A percentile compares a stretch with the other conserved stretches of the same genome.
Evolutionary conservation across 139 green algal species (phyloP).

Genomic region (Chloropicon primus): DNA sequence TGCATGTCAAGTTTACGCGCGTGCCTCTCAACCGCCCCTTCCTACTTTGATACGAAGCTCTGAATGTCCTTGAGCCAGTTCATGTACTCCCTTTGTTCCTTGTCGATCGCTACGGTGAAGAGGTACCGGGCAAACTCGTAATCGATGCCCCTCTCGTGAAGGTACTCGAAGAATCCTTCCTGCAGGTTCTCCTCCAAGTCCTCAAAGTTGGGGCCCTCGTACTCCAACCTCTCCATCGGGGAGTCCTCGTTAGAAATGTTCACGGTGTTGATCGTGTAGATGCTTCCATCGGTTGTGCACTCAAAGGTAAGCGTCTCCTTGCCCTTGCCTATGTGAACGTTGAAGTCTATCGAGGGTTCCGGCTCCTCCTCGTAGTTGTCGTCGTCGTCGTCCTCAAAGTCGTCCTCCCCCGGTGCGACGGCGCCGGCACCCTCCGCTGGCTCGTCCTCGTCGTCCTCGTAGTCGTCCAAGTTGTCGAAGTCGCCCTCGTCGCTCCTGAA

Average conservation of each 20-base stretch:
- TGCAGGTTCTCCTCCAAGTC: slow-evolving; percentile 66
- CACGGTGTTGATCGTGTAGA: slow-evolving; percentile 1
- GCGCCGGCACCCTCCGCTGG: slow-evolving; percentile 3
- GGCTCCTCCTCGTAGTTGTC: slow-evolving; percentile 48
- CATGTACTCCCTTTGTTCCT: slow-evolving; percentile 63
- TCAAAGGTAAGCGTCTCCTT: slow-evolving; percentile 19
- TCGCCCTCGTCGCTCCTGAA: slow-evolving; percentile 14
- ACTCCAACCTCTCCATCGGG: slow-evolving; percentile 8
- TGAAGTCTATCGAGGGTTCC: slow-evolving; percentile 27
- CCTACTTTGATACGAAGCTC: slow-evolving; percentile 28
- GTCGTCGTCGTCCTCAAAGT: slow-evolving; percentile 21
- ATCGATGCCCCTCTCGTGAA: slow-evolving; percentile 48
- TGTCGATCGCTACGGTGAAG: slow-evolving; percentile 47
- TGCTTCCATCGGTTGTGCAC: slow-evolving; percentile 10
- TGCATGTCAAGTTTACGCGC: too few relatives aligned
- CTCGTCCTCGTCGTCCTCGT: slow-evolving; percentile 31
- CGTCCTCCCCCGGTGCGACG: background rate
- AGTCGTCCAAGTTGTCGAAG: slow-evolving; percentile 15
- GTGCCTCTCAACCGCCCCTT: too few relatives aligned
- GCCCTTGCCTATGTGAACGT: slow-evolving; percentile 29
- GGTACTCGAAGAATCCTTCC: slow-evolving; percentile 38
- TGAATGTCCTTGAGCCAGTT: slow-evolving; percentile 43
- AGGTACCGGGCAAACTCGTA: slow-evolving; percentile 44
- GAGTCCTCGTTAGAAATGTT: background rate
- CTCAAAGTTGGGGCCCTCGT: slow-evolving; percentile 50